A percentile compares a stretch with the other conserved stretches of the same genome.
Conservation (phyloP, 139 green algal genomes). For the Picochlorum sp. region DNA sequence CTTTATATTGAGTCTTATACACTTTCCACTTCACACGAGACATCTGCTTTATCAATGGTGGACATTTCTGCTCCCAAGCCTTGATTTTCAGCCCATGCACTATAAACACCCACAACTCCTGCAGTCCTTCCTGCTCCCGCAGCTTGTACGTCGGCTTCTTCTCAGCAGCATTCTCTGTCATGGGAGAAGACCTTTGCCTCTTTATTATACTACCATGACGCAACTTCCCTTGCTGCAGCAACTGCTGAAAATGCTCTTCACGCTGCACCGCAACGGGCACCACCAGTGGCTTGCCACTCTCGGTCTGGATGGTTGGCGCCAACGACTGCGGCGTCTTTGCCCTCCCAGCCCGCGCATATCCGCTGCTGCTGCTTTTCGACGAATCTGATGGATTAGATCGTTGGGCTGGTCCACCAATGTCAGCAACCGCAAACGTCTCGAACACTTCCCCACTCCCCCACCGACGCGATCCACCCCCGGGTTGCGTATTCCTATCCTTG, state of each 20-base stretch:
- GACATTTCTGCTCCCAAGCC: background rate
- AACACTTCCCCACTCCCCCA: too few species aligned
- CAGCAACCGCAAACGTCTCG: too few species aligned
- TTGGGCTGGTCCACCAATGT: too few species aligned
- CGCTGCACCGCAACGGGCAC: background rate
- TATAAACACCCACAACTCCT: conserved; percentile 2
- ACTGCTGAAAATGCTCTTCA: background rate
- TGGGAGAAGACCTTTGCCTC: background rate
- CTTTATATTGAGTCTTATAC: background rate
- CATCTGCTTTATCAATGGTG: conserved; percentile 1
- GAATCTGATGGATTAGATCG: too few species aligned
- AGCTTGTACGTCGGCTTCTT: background rate
- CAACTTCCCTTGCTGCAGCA: background rate
- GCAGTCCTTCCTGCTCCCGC: background rate
- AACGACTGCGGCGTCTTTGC: background rate
- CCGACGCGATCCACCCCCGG: too few species aligned
- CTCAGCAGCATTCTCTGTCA: background rate
- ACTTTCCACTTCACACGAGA: conserved; percentile 1
- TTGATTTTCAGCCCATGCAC: conserved; percentile 3
- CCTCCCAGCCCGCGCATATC: background rate
- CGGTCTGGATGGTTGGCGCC: too few species aligned
- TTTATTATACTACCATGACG: background rate
- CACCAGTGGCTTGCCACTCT: too few species aligned
- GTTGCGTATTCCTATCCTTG: too few species aligned
- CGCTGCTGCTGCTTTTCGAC: background rate